Evolutionary conservation across 768 basidiomycete species (phyloP), one percentile per base, ranked within the genome.

Genomic region (Hemileccinum impolitum): DNA sequence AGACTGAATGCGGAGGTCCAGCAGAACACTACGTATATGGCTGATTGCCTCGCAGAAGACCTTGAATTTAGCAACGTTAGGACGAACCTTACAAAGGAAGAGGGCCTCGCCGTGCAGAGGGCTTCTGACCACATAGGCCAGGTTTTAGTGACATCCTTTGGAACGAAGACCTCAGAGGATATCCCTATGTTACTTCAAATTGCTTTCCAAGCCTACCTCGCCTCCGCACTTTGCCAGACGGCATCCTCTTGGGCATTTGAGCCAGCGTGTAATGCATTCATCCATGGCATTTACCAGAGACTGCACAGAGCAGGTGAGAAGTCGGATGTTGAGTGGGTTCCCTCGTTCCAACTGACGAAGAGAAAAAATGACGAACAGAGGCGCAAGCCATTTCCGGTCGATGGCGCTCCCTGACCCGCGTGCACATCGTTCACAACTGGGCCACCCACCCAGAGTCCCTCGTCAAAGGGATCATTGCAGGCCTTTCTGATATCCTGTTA

Each of bases 1-100:
- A 55, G 32, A 32, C 38, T 55, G 36, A 55, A 55, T 32, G 54
- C 47, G 11, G 50, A 55, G n/a, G n/a, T 48, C 2, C 47, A 55
- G 46, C 51, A 53, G 17, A 43, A 43, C 18, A 21, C 47, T 4
- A 48, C 36, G 28, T 48, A 53, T 10, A 55, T 55, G 47, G 51
- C 47, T 4, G 54, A 55, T 8, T 53, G 15, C 12, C 19, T 55
- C 11, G 19, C 17, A 17, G 32, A 42, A 17, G 18, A 23, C 3
- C 23, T 55, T 17, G 43, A 45, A 36, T 55, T 53, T 17, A 1
- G 18, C 11, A 41, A 40, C n/a, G 0, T 19, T 6, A 15, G 19
- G 9, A 18, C 43, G 30, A 41, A 38, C 25, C 42, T 28, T n/a
- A 43, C 37, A 17, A 19, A 31, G 19, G 54, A 55, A 17, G 39